Percentiles rank a stretch among this genome's conserved stretches.
Conservation (phyloP, 208 protist genomes). For the Acanthamoeba sp. region DNA sequence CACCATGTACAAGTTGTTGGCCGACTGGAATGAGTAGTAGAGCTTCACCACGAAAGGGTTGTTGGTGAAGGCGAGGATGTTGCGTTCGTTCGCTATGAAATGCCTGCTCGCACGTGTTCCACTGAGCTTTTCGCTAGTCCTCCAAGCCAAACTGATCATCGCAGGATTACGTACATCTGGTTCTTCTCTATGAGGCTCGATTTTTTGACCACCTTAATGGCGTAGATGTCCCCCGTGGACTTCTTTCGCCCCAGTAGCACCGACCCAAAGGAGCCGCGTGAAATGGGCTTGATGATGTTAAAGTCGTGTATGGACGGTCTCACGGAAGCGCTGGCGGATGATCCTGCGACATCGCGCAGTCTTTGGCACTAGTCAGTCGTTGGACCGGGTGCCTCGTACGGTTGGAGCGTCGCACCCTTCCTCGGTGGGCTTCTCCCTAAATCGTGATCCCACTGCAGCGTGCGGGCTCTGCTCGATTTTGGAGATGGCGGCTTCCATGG, state of each 20-base stretch:
- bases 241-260: conserved; percentile 87
- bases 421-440: no score
- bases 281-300: conserved; percentile 89
- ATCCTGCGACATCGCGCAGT: no score
- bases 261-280: conserved; percentile 71
- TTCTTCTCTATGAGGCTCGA: conserved; percentile 87
- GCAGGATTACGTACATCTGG: conserved; percentile 74
- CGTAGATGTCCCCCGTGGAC: conserved; percentile 88
- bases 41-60: conserved; percentile 90
- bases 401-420: no score
- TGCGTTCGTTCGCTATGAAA: conserved; percentile 84
- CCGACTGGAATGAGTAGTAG: conserved; percentile 90
- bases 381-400: no score
- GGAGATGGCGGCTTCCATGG: no score
- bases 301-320: conserved; percentile 81
- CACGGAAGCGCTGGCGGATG: background rate
- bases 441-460: no score
- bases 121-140: no score
- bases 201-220: conserved; percentile 90
- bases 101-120: no score
- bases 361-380: no score
- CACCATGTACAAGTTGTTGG: conserved; percentile 81
- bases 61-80: conserved; percentile 83
- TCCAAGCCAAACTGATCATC: no score
- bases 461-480: no score